Evolutionary conservation across 1,284 basidiomycete genomes (phyloP).

Genomic region (Cryptococcus sp.): DNA sequence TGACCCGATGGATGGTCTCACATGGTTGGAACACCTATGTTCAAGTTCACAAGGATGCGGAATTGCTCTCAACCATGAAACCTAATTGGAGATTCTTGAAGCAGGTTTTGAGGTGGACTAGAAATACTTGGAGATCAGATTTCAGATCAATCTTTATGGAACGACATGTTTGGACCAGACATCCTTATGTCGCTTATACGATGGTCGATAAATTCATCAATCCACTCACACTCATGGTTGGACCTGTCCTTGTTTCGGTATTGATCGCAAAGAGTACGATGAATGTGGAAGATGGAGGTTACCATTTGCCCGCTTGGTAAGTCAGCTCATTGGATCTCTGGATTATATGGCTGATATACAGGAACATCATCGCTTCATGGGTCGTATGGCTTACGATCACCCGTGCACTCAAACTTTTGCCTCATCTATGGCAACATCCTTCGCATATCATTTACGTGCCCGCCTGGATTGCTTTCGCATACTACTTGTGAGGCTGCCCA

Average conservation of each 20-base stretch:
- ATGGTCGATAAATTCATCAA: constrained; percentile 94
- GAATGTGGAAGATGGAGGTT: constrained; percentile 65
- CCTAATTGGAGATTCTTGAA: constrained; percentile 92
- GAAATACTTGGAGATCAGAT: constrained; percentile 90
- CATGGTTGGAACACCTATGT: constrained; percentile 92
- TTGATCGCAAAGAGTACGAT: constrained; percentile 74
- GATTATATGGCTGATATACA: neutral
- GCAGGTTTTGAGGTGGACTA: constrained; percentile 85
- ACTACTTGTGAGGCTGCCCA: constrained; percentile 52
- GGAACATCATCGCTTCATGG: constrained; percentile 47
- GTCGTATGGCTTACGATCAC: constrained; percentile 76
- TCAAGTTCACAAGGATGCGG: constrained; percentile 83
- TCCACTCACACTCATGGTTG: constrained; percentile 77
- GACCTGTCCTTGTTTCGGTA: constrained; percentile 69
- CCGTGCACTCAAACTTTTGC: constrained; percentile 77
- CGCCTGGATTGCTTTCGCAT: constrained; percentile 85
- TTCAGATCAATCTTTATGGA: constrained; percentile 82
- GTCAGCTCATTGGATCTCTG: constrained; percentile 4
- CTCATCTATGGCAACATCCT: constrained; percentile 79
- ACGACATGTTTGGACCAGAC: constrained; percentile 75
- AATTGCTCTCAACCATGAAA: constrained; percentile 88
- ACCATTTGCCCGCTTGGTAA: constrained; percentile 80
- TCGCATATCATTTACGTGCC: constrained; percentile 83
- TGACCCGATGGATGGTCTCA: constrained; percentile 93
- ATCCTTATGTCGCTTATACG: constrained; percentile 86